phyloP scores from a whole-genome alignment of 148 eudicot genomes.

The Vaccinium vitisidaea region DNA sequence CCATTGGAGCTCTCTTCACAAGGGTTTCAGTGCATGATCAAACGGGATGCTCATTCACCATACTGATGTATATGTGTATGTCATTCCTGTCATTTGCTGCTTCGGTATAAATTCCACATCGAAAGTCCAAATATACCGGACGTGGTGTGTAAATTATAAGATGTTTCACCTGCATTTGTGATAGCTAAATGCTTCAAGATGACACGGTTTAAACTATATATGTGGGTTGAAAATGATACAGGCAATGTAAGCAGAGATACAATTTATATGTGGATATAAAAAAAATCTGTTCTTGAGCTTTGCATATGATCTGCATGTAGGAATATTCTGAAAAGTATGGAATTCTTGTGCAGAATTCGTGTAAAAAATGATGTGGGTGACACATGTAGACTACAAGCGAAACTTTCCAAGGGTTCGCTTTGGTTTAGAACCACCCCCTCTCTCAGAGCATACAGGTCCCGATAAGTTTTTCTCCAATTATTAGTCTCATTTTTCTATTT shows the following conservation, averaged over 20 bases:
- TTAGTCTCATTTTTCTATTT: no score
- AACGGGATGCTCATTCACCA: background rate
- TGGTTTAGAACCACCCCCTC: no score
- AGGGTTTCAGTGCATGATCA: constrained; percentile 77
- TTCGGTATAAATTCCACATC: background rate
- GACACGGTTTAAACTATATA: background rate
- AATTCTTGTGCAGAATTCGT: background rate
- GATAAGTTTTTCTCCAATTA: no score
- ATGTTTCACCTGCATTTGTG: background rate
- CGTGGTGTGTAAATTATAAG: background rate
- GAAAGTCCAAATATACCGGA: background rate
- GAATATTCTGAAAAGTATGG: background rate
- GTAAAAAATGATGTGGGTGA: background rate
- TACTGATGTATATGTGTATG: background rate
- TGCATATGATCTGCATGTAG: background rate
- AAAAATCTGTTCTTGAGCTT: background rate
- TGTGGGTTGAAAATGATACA: background rate
- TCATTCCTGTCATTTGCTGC: background rate
- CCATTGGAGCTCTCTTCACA: constrained; percentile 82
- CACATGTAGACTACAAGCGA: background rate
- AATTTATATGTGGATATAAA: background rate
- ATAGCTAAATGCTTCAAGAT: background rate
- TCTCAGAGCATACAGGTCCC: no score
- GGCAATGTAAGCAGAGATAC: background rate
- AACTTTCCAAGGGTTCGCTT: background rate